These are phyloP conservation scores for Ogataea chonburiensis DNA, from an alignment of 805 yeast species.

Conservation along the genomic window DNA sequence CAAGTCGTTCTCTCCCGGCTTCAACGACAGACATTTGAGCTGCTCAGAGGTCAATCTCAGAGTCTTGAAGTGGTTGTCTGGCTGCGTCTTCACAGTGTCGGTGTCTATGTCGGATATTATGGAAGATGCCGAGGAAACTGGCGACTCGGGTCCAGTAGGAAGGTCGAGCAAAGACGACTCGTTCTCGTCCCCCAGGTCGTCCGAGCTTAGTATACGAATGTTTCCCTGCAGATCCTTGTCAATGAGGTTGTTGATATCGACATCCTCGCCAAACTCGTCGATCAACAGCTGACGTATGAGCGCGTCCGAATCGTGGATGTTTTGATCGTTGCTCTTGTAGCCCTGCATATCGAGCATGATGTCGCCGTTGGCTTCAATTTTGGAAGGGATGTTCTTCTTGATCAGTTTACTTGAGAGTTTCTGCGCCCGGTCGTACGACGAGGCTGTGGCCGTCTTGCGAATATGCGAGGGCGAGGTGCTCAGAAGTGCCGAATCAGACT, in stretches of 20 bases:
- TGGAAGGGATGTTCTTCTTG: slow-evolving; percentile 79
- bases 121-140: slow-evolving; percentile 24
- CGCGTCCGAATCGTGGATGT: slow-evolving; percentile 73
- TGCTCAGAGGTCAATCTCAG: slow-evolving; percentile 90
- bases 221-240: slow-evolving; percentile 67
- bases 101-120: slow-evolving; percentile 28
- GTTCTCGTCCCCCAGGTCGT: slow-evolving; percentile 23
- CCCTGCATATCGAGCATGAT: slow-evolving; percentile 92
- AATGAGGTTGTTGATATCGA: slow-evolving; percentile 45
- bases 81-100: slow-evolving; percentile 23
- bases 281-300: slow-evolving; percentile 67
- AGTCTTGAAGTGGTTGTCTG: slow-evolving; percentile 67
- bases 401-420: slow-evolving; percentile 64
- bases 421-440: slow-evolving; percentile 52
- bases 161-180: slow-evolving; percentile 16
- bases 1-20: slow-evolving; percentile 76
- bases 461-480: slow-evolving; percentile 24
- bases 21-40: slow-evolving; percentile 66
- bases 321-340: slow-evolving; percentile 81
- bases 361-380: slow-evolving; percentile 85
- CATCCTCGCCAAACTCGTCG: slow-evolving; percentile 67
- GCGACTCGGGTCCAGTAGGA: slow-evolving; percentile 16
- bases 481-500: slow-evolving; percentile 15
- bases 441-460: slow-evolving; percentile 15
- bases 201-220: slow-evolving; percentile 47